These are phyloP conservation scores for Cercospora berteroae DNA, from an alignment of 2,329 filamentous ascomycete genomes.

Conservation along the genomic window DNA sequence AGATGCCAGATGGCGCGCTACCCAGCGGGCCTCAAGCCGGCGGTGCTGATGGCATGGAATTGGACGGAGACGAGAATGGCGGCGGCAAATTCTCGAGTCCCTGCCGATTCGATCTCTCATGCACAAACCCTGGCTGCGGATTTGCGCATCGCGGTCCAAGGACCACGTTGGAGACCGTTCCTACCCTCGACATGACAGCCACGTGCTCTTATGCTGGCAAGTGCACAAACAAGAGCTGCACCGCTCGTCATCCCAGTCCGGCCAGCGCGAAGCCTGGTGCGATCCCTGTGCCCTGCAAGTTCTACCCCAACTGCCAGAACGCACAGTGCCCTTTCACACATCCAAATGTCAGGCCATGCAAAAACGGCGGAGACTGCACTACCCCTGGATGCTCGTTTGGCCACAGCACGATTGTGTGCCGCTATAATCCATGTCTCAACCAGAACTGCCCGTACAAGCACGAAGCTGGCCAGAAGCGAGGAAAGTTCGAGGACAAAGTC, in stretches of 20 bases:
- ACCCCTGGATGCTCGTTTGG: slow-evolving; percentile 83
- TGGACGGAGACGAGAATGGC: slow-evolving; percentile 59
- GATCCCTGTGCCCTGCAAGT: slow-evolving; percentile 85
- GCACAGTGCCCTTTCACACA: slow-evolving; percentile 85
- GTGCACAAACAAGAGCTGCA: slow-evolving; percentile 95
- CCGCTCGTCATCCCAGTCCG: slow-evolving; percentile 86
- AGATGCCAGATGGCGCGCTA: slow-evolving; percentile 25
- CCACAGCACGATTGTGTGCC: slow-evolving; percentile 81
- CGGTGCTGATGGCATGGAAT: slow-evolving; percentile 53
- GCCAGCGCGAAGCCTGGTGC: slow-evolving; percentile 76
- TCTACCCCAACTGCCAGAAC: slow-evolving; percentile 92
- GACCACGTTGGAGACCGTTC: slow-evolving; percentile 66
- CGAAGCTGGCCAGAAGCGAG: slow-evolving; percentile 80
- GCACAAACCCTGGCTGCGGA: slow-evolving; percentile 84
- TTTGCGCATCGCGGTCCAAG: slow-evolving; percentile 88
- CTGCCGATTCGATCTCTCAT: slow-evolving; percentile 87
- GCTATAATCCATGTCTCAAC: slow-evolving; percentile 88
- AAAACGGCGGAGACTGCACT: slow-evolving; percentile 86
- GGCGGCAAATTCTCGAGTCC: slow-evolving; percentile 59
- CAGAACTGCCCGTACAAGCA: slow-evolving; percentile 86
- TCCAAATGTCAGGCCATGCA: slow-evolving; percentile 79
- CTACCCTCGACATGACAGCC: slow-evolving; percentile 75
- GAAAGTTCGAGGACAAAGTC: slow-evolving; percentile 81
- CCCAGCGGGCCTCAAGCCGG: slow-evolving; percentile 28
- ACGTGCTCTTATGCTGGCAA: slow-evolving; percentile 81